phyloP scores from a whole-genome alignment of 306 rosid genomes.

The Hippophae tibetana region DNA sequence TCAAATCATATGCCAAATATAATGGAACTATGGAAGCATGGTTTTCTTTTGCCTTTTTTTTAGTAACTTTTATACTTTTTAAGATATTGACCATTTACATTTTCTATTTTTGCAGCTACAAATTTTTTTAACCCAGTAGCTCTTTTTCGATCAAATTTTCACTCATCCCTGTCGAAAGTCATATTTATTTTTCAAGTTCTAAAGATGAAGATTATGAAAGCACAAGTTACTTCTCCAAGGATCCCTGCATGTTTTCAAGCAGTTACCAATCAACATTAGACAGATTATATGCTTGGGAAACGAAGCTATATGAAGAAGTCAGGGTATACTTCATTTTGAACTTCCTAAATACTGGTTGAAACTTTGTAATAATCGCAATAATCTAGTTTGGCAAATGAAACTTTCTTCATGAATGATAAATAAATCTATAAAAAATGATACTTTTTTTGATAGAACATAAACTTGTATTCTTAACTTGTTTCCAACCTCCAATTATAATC shows the following conservation, averaged over 20 bases:
- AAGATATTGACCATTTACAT: neutral
- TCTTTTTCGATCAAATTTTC: constrained; percentile 69
- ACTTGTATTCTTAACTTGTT: no score
- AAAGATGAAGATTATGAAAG: neutral
- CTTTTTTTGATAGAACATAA: no score
- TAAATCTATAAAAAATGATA: no score
- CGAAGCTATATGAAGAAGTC: constrained; percentile 53
- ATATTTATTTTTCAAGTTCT: constrained; percentile 32
- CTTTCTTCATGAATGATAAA: neutral
- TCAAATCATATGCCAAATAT: no score
- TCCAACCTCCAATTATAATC: no score
- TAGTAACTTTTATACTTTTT: no score
- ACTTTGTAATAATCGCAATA: neutral
- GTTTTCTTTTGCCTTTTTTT: no score
- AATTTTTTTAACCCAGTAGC: constrained; percentile 85
- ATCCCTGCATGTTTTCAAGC: constrained; percentile 37
- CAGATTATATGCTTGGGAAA: constrained; percentile 84
- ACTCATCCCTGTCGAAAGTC: constrained; percentile 56
- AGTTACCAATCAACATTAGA: constrained; percentile 83
- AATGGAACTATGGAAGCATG: no score
- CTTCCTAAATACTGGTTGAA: no score
- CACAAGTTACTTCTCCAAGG: constrained; percentile 44
- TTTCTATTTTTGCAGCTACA: constrained; percentile 41
- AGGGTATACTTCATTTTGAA: no score
- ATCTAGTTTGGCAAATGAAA: neutral